Percentiles rank a stretch among this genome's conserved stretches.
phyloP scores from a whole-genome alignment of 306 rosid genomes.

The Vicia sativa region DNA sequence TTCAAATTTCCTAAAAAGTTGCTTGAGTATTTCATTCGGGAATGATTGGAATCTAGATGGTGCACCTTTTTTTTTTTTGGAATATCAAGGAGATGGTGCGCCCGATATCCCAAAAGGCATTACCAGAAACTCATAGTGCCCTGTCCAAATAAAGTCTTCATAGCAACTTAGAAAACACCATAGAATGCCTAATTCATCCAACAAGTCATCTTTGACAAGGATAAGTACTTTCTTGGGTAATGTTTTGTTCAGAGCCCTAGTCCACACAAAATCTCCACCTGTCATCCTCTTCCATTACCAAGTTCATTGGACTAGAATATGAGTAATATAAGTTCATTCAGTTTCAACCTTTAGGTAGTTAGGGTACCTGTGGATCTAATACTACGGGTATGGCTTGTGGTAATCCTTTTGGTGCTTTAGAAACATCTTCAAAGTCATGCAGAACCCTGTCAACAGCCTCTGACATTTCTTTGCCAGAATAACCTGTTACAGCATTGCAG shows the following conservation, averaged over 20 bases:
- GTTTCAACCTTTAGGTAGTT: not conserved
- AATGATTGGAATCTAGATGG: not conserved
- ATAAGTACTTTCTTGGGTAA: not conserved
- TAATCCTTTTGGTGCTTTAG: not conserved
- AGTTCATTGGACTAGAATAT: not conserved
- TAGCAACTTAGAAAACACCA: not conserved
- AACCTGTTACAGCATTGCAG: not conserved
- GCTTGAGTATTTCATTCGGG: not conserved
- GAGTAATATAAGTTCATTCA: not conserved
- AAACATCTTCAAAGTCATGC: not conserved
- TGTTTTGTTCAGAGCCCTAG: not conserved
- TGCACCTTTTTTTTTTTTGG: not conserved
- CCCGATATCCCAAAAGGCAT: not conserved
- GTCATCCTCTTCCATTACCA: not conserved
- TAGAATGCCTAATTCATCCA: not conserved
- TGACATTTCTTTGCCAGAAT: not conserved
- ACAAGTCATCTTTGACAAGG: not conserved
- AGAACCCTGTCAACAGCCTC: constrained; percentile 2
- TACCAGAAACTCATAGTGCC: not conserved
- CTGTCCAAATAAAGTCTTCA: not conserved
- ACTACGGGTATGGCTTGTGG: constrained; percentile 3
- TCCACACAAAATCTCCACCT: not conserved
- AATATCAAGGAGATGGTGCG: not conserved
- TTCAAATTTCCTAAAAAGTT: not conserved
- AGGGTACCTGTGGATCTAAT: constrained; percentile 4